Evolutionary conservation across 257 asterid genomes (phyloP), one percentile per base, ranked within the genome.

Genomic region (Gentiana dahurica): DNA sequence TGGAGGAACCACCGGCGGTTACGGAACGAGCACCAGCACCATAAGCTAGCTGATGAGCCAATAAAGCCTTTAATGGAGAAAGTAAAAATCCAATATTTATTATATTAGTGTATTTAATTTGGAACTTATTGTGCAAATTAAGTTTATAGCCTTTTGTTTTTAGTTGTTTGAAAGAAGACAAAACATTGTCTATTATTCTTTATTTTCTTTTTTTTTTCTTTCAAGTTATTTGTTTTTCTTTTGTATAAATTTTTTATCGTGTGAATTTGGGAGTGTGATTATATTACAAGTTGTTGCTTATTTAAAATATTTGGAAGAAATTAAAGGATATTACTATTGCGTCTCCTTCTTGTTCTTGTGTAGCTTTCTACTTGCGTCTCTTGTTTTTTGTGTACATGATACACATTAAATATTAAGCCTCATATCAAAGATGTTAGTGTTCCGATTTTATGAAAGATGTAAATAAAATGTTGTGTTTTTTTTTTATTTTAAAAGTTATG

Each of bases 41-140:
- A 8, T 61, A 67, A 12, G 66, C 65, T 9, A 12, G 66, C 65
- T 9, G 73, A 76, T 2, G 82, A 74, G 73, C 71, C 82, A 47
- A 53, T 77, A 12, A 81, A 78, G 73, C 77, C 79, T 53, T 24
- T 76, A 75, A 74, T 36, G 63, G 58, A 36, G 43, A 55, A 59
- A 33, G 6, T 51, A 41, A 37, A 24, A 24, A 24, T 24, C 24
- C 24, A 24, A 24, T 1, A 24, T 24, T 24, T 24, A 24, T 24
- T 24, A 24, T 24, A 24, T 24, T 24, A 24, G 24, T 24, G 24
- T 24, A 24, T 24, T 24, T 24, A 24, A 24, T 24, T 24, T 24
- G 24, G 24, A 24, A 24, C 24, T 24, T 24, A 24, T 24, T 24
- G 24, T 24, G 24, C 24, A 24, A 24, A 24, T 24, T 24, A 24